Conservation (phyloP, 2,329 filamentous ascomycete genomes). For the Microsporum ferrugineum region DNA sequence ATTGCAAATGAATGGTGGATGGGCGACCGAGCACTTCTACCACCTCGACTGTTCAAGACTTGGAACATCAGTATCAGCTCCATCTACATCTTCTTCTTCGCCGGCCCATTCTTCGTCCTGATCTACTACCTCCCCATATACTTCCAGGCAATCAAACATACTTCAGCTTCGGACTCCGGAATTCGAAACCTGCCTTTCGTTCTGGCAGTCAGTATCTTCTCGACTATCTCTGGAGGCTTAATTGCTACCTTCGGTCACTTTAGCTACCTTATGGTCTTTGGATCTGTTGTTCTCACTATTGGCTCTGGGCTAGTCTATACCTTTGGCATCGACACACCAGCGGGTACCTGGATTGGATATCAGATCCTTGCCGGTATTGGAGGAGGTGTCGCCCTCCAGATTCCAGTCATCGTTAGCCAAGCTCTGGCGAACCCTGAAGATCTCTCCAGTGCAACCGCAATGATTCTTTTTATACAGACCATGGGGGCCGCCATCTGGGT, state of each 20-base stretch:
- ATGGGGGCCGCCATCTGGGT: slow-evolving; percentile 19
- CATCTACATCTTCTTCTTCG: slow-evolving; percentile 11
- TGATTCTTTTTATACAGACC: slow-evolving; percentile 18
- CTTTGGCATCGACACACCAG: slow-evolving; percentile 16
- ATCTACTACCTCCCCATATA: slow-evolving; percentile 24
- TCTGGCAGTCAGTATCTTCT: slow-evolving; percentile 21
- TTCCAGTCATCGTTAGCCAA: slow-evolving; percentile 15
- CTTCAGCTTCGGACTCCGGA: slow-evolving; percentile 28
- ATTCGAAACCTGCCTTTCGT: slow-evolving; percentile 29
- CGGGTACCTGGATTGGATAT: slow-evolving; percentile 20
- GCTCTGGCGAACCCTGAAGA: slow-evolving; percentile 14
- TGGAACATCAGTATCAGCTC: background rate
- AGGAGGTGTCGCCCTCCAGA: slow-evolving; percentile 18
- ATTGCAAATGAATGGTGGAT: slow-evolving; percentile 10
- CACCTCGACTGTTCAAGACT: slow-evolving; percentile 19
- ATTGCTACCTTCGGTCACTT: slow-evolving; percentile 16
- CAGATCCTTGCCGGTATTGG: slow-evolving; percentile 19
- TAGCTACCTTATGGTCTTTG: slow-evolving; percentile 17
- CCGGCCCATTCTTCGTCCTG: slow-evolving; percentile 10
- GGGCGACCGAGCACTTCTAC: slow-evolving; percentile 20
- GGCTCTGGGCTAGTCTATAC: slow-evolving; percentile 23
- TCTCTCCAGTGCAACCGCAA: slow-evolving; percentile 15
- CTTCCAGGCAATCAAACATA: slow-evolving; percentile 36
- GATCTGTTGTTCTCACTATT: slow-evolving; percentile 17
- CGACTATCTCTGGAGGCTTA: slow-evolving; percentile 13